phyloP scores from a whole-genome alignment of 2,329 filamentous ascomycete species.

The Calycina marina region DNA sequence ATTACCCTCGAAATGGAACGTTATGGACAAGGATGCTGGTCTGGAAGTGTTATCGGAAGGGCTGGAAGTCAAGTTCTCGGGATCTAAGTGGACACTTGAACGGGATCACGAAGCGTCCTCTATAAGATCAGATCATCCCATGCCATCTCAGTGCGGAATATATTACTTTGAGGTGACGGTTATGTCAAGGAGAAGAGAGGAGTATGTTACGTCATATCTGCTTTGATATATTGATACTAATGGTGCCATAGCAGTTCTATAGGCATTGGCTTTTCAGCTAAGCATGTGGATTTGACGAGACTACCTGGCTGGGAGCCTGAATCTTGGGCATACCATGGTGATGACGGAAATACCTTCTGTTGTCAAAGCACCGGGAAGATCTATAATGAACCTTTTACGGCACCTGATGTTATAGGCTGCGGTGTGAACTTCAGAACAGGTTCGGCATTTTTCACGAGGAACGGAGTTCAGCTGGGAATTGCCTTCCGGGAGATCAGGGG shows the following conservation, averaged over 20 bases:
- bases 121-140: slow-evolving; percentile 69
- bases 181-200: slow-evolving; percentile 51
- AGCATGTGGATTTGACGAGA: slow-evolving; percentile 36
- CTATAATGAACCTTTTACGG: slow-evolving; percentile 41
- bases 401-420: slow-evolving; percentile 46
- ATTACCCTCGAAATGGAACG: slow-evolving; percentile 73
- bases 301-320: slow-evolving; percentile 53
- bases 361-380: slow-evolving; percentile 39
- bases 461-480: slow-evolving; percentile 43
- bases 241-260: slow-evolving; percentile 36
- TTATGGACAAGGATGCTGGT: slow-evolving; percentile 55
- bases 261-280: slow-evolving; percentile 45
- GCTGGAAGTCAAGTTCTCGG: slow-evolving; percentile 50
- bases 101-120: slow-evolving; percentile 63
- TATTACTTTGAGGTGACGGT: slow-evolving; percentile 81
- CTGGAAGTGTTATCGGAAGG: slow-evolving; percentile 66
- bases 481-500: slow-evolving; percentile 55
- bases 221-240: slow-evolving; percentile 3
- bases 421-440: slow-evolving; percentile 51
- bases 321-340: slow-evolving; percentile 55
- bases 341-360: slow-evolving; percentile 48
- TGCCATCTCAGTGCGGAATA: slow-evolving; percentile 80
- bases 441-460: slow-evolving; percentile 55
- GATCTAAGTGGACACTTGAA: slow-evolving; percentile 31
- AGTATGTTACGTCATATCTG: slow-evolving; percentile 29